Conservation (phyloP, 73 alveolate genomes). For the Durusdinium trenchii region DNA sequence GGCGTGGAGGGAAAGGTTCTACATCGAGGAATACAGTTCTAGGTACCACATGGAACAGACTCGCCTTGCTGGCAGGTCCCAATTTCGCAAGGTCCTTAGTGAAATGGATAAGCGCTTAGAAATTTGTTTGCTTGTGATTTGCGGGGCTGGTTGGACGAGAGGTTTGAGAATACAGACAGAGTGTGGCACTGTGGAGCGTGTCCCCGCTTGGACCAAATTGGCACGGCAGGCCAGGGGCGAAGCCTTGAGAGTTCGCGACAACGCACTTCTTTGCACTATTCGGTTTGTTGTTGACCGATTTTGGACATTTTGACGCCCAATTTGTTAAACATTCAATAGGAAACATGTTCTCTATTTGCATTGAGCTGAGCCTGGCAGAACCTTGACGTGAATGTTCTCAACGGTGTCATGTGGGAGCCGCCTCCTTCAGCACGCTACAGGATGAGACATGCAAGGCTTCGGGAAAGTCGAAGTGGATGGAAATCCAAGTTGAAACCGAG, state of each 20-base stretch:
- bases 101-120: not conserved
- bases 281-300: not conserved
- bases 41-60: no score
- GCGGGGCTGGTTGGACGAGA: not conserved
- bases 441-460: slow-evolving; percentile 57
- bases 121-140: not conserved
- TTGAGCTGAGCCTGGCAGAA: not conserved
- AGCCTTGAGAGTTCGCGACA: no score
- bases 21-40: no score
- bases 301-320: no score
- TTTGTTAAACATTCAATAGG: no score
- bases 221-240: slow-evolving; percentile 51
- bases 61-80: slow-evolving; percentile 43
- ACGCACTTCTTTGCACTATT: no score
- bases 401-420: slow-evolving; percentile 92
- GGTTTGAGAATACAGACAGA: slow-evolving; percentile 51
- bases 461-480: not conserved
- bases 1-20: not conserved
- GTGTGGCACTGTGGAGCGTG: slow-evolving; percentile 59
- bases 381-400: slow-evolving; percentile 9
- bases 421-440: slow-evolving; percentile 68
- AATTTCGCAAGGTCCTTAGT: not conserved
- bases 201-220: slow-evolving; percentile 81
- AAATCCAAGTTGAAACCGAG: not conserved
- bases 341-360: not conserved